A percentile compares a stretch with the other conserved stretches of the same genome.
These are phyloP conservation scores for Lachnellula occidentalis DNA, from an alignment of 2,329 filamentous ascomycete genomes.

Conservation along the genomic window DNA sequence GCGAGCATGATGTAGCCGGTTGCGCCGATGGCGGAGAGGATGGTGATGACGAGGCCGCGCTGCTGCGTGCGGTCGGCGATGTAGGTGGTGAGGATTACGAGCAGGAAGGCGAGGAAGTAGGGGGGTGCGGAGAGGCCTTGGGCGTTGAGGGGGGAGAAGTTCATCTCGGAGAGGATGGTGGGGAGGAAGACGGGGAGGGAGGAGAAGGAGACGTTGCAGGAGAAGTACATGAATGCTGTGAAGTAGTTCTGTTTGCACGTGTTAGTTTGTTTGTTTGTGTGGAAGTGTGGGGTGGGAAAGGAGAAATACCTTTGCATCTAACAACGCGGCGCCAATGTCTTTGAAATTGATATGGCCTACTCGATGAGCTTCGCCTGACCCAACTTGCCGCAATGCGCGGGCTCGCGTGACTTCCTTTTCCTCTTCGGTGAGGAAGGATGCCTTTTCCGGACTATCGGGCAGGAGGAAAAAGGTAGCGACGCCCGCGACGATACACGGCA, in stretches of 20 bases:
- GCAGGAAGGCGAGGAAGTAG: constrained; percentile 61
- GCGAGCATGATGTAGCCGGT: constrained; percentile 62
- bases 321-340: constrained; percentile 44
- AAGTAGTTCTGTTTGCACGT: constrained; percentile 17
- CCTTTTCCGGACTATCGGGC: constrained; percentile 46
- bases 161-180: constrained; percentile 59
- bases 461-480: constrained; percentile 49
- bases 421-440: constrained; percentile 42
- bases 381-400: constrained; percentile 48
- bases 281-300: background rate
- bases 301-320: constrained; percentile 36
- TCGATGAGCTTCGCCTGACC: constrained; percentile 43
- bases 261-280: background rate
- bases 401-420: constrained; percentile 47
- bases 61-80: constrained; percentile 61
- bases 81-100: constrained; percentile 56
- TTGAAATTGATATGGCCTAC: constrained; percentile 40
- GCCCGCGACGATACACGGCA: constrained; percentile 52
- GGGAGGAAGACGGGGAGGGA: constrained; percentile 61
- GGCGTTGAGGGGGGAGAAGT: constrained; percentile 59
- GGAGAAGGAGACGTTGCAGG: constrained; percentile 59
- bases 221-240: constrained; percentile 48
- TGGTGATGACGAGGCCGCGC: constrained; percentile 54
- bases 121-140: constrained; percentile 69
- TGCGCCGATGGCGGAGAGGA: constrained; percentile 51